Conservation (phyloP, 2,329 filamentous ascomycete species). For the Verticillium alfalfae region DNA sequence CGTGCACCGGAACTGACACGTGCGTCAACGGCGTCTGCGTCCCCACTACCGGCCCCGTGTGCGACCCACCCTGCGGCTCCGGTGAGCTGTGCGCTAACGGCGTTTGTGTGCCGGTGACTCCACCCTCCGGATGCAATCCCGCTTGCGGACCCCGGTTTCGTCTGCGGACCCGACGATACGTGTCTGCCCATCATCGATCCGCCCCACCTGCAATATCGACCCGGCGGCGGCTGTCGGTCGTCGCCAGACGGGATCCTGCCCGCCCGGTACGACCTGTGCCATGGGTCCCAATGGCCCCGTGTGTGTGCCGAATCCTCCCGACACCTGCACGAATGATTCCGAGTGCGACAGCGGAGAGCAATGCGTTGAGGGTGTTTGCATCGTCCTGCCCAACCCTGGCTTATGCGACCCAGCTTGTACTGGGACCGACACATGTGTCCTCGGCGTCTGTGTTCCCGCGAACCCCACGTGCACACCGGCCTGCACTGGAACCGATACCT, state of each 20-base stretch:
- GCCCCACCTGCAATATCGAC: not conserved
- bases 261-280: not conserved
- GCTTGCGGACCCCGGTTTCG: not conserved
- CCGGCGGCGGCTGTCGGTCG: not conserved
- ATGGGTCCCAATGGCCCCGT: not conserved
- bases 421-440: not conserved
- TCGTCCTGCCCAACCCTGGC: too few relatives aligned
- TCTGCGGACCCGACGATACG: not conserved
- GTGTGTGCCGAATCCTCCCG: not conserved
- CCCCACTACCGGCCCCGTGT: not conserved
- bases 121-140: not conserved
- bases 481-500: not conserved
- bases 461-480: not conserved
- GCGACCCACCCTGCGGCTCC: too few relatives aligned
- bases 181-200: not conserved
- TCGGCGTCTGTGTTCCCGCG: not conserved
- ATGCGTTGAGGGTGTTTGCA: too few relatives aligned
- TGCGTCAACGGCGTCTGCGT: not conserved
- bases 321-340: not conserved
- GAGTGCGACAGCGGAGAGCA: not conserved
- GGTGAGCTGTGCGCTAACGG: not conserved
- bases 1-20: not conserved
- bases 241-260: not conserved
- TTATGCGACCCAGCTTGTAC: too few relatives aligned
- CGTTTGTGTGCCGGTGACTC: not conserved